Base-by-base conservation (phyloP, 805 yeast species). In the Tetrapisispora nanseiensis region DNA sequence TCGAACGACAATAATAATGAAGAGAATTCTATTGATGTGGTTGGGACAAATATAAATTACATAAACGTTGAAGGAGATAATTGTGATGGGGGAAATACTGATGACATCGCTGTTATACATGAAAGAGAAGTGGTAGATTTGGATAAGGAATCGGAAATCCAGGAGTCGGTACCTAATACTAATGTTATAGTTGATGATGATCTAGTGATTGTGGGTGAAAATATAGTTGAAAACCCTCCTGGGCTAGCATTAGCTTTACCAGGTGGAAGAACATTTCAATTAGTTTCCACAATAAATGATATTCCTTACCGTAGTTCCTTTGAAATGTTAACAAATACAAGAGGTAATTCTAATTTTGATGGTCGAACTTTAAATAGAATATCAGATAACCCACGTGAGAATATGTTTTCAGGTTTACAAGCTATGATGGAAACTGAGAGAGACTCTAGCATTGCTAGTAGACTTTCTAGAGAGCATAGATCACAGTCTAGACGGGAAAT, bases 181-280 rank as follows among this genome's bases (percentile, higher is more conserved):
- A 42, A 43, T 13, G 46, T 39, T 33, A 44, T 45, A 11, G 57
- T 51, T 4, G 63, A 53, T 40, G 63, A 59, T 39, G 65, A 56
- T 10, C 30, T 59, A 13, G 38, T 51, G 29, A 61, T 65, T n/a
- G 44, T 56, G 20, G 60, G 55, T 43, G 63, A 59, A 40, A 23
- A 35, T 4, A 49, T 57, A 22, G 49, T 50, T 9, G 46, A 51
- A 6, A 52, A 40, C 3, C 56, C 62, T 3, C 56, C 62, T 2
- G 41, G 48, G 7, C 51, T 57, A 6, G 42, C 47, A 4, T 38
- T 58, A 16, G 50, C 46, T 22, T 46, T 59, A 6, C 64, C 62
- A 1, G 62, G 62, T 20, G 56, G 59, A 21, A 50, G 49, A 21
- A 48, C 49, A 2, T 28, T 59, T 29, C 43, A 47, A 22, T 48